Evolutionary conservation across 768 basidiomycete species (phyloP), one percentile per base, ranked within the genome.

Genomic region (Clitopilus hobsonii): DNA sequence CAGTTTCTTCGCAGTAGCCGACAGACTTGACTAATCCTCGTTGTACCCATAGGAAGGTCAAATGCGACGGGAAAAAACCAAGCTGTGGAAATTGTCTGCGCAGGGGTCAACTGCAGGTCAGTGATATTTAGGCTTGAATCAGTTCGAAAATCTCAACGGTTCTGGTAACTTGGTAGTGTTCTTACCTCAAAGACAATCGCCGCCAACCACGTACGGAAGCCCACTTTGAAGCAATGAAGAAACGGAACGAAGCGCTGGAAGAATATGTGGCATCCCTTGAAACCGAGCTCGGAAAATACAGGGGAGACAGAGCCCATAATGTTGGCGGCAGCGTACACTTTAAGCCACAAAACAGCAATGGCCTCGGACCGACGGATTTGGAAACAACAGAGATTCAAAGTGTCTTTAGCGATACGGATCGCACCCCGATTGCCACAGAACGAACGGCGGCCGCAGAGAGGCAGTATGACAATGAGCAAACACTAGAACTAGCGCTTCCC

Each of bases 41-140:
- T 27, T 23, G 49, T 23, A 2, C 30, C 24, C 51, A 27, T 20
- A 30, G 78, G 62, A 78, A 78, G 59, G 73, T 69, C 11, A 77
- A 74, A 60, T 80, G 79, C 63, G 75, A 76, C 57, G 79, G 76
- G 24, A 59, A 60, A 36, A 74, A 73, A 57, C 79, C 79, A 32
- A 61, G 70, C 26, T 80, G 79, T 58, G 64, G 67, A 49, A 68
- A 74, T 18, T 79, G 79, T 61, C 58, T 64, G 27, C 54, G 54
- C 14, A 67, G 68, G 50, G 76, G n/a, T n/a, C n/a, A n/a, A n/a
- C n/a, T n/a, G 75, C 6, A 71, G 76, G 50, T 61, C 65, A 29
- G 65, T 65, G 49, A 76, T 78, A 64, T 76, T 77, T 41, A 28
- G 68, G 59, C 25, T 45, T 28, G 20, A 27, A 38, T 5, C n/a